Percentiles rank a stretch among this genome's conserved stretches.
These are phyloP conservation scores for Dryadomyces sulphureus DNA, from an alignment of 2,329 filamentous ascomycete genomes.

Conservation along the genomic window DNA sequence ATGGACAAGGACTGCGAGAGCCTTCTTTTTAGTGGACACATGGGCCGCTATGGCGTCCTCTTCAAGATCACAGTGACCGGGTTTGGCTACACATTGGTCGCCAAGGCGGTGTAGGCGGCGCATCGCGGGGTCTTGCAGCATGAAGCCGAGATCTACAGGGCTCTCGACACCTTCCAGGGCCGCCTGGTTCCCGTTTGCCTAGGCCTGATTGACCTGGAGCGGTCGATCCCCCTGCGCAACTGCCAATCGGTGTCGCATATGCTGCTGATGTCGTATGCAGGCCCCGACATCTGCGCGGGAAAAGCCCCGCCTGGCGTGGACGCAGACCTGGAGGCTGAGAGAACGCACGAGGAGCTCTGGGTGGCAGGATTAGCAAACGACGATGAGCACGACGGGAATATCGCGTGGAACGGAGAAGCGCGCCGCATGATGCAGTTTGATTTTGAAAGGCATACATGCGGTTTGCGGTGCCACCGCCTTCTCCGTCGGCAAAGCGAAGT, in stretches of 20 bases:
- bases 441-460: conserved; percentile 2
- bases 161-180: not conserved
- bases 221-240: not conserved
- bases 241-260: not conserved
- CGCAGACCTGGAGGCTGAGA: not conserved
- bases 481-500: not conserved
- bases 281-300: not conserved
- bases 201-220: conserved; percentile 1
- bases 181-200: conserved; percentile 3
- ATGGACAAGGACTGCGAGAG: not conserved
- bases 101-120: too few species aligned
- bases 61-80: too few species aligned
- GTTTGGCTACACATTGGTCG: too few species aligned
- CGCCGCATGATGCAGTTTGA: conserved; percentile 3
- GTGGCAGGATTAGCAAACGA: not conserved
- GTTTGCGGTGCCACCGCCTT: not conserved
- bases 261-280: conserved; percentile 5
- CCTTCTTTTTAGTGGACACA: too few species aligned
- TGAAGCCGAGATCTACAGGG: not conserved
- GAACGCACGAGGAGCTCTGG: not conserved
- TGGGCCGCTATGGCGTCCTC: too few species aligned
- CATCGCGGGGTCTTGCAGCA: too few species aligned
- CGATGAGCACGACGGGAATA: conserved; percentile 1
- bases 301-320: not conserved
- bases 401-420: conserved; percentile 3